phyloP scores from a whole-genome alignment of 1,284 basidiomycete species.

The Neotropicomus parvogracilis region DNA sequence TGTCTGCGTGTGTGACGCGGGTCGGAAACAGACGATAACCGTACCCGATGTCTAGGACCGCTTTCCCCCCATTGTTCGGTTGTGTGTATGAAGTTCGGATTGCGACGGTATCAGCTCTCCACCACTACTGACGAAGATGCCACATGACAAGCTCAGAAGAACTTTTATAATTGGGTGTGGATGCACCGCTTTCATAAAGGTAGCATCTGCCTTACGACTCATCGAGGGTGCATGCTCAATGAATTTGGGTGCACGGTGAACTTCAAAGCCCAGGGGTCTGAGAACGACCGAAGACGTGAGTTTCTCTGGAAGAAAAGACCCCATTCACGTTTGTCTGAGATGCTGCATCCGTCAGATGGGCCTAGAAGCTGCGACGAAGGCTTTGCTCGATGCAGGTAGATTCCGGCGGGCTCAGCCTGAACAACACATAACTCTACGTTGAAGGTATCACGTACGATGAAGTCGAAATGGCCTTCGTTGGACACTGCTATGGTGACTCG shows the following conservation, averaged over 20 bases:
- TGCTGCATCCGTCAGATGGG: constrained; percentile 13
- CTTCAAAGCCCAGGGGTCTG: constrained; percentile 21
- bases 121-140: constrained; percentile 4
- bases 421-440: background rate
- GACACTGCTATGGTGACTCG: constrained; percentile 77
- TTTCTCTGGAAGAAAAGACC: background rate
- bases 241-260: background rate
- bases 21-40: no score
- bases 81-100: no score
- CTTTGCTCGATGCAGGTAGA: constrained; percentile 23
- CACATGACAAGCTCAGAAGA: constrained; percentile 15
- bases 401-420: no score
- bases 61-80: no score
- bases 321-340: background rate
- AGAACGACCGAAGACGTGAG: constrained; percentile 28
- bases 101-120: background rate
- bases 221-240: background rate
- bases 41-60: no score
- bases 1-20: no score
- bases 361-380: constrained; percentile 20
- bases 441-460: constrained; percentile 76
- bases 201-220: constrained; percentile 5
- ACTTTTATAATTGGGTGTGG: constrained; percentile 28
- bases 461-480: constrained; percentile 75
- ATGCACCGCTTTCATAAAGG: constrained; percentile 28